phyloP scores from a whole-genome alignment of 1,284 basidiomycete species.

The Heterobasidion parviporum region DNA sequence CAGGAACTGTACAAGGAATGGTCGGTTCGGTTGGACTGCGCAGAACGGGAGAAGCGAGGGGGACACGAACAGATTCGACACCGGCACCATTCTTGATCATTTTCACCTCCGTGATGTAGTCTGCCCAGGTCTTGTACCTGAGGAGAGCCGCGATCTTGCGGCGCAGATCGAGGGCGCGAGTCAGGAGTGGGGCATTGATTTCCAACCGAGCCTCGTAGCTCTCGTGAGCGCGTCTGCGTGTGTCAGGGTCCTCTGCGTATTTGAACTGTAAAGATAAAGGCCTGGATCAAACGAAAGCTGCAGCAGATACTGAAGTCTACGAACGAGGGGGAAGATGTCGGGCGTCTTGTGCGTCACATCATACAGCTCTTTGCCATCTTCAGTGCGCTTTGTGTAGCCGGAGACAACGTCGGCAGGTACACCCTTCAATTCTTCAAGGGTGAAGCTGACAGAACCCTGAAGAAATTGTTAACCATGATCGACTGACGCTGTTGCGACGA shows the following conservation, averaged over 20 bases:
- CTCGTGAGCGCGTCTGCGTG: constrained; percentile 55
- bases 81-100: constrained; percentile 70
- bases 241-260: constrained; percentile 63
- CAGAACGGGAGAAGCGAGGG: neutral
- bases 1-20: constrained; percentile 41
- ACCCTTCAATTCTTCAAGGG: constrained; percentile 66
- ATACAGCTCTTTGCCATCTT: constrained; percentile 49
- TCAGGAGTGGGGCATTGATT: constrained; percentile 63
- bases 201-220: constrained; percentile 60
- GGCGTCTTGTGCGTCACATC: constrained; percentile 68
- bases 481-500: neutral
- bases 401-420: constrained; percentile 71
- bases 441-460: constrained; percentile 60
- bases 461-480: neutral
- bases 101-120: constrained; percentile 74
- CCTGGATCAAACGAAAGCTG: neutral
- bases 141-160: constrained; percentile 59
- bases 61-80: constrained; percentile 37
- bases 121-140: constrained; percentile 75
- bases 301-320: constrained; percentile 14
- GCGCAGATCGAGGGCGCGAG: constrained; percentile 59
- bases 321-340: constrained; percentile 70
- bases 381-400: constrained; percentile 59
- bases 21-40: neutral
- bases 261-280: constrained; percentile 46